Conservation (phyloP, 2,329 filamentous ascomycete genomes). For the Alternaria infectoria region DNA sequence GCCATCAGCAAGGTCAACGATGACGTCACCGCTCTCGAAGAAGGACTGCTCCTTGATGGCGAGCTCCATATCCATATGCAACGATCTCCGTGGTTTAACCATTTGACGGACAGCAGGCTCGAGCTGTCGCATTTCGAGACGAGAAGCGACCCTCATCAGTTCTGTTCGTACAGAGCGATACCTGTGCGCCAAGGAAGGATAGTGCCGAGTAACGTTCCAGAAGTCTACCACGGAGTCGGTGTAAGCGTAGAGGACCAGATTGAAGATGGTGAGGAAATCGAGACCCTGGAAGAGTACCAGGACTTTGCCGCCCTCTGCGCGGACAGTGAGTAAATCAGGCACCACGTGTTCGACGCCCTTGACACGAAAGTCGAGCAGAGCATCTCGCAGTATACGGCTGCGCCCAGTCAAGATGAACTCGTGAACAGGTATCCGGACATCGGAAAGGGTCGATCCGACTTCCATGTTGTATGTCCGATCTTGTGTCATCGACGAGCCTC, state of each 20-base stretch:
- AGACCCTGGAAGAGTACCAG: slow-evolving; percentile 71
- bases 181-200: slow-evolving; percentile 69
- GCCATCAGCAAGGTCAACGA: slow-evolving; percentile 79
- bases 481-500: slow-evolving; percentile 40
- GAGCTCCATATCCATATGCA: slow-evolving; percentile 72
- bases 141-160: slow-evolving; percentile 82
- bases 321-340: slow-evolving; percentile 66
- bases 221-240: slow-evolving; percentile 80
- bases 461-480: slow-evolving; percentile 54
- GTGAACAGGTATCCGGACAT: slow-evolving; percentile 79
- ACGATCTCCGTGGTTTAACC: slow-evolving; percentile 65
- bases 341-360: slow-evolving; percentile 61
- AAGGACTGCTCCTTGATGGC: slow-evolving; percentile 74
- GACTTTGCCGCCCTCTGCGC: slow-evolving; percentile 58
- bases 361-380: slow-evolving; percentile 64
- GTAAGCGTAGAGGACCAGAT: slow-evolving; percentile 81
- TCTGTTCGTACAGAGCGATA: slow-evolving; percentile 83
- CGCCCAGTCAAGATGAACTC: slow-evolving; percentile 79
- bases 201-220: slow-evolving; percentile 79
- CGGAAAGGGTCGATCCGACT: slow-evolving; percentile 65
- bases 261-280: slow-evolving; percentile 80
- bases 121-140: slow-evolving; percentile 72
- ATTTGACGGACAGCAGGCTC: slow-evolving; percentile 81
- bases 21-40: slow-evolving; percentile 79
- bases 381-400: slow-evolving; percentile 69